Percentiles rank a stretch among this genome's conserved stretches.
These are phyloP conservation scores for Mycosphaerella sp. DNA, from an alignment of 2,329 filamentous ascomycete genomes.

Conservation along the genomic window DNA sequence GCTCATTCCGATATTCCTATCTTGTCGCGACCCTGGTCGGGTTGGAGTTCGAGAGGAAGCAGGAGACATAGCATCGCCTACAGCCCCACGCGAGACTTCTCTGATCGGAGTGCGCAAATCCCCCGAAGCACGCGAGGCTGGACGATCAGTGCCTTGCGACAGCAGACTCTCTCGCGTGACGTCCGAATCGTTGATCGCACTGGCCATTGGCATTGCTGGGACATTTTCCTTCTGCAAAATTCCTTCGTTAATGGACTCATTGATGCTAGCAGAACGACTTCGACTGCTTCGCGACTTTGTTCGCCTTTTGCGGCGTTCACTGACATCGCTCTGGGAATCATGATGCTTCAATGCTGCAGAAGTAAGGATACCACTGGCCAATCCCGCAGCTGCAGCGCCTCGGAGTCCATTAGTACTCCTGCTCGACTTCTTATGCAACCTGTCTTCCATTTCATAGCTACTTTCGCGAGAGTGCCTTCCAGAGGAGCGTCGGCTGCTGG, in stretches of 20 bases:
- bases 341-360: constrained; percentile 58
- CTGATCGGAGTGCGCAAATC: constrained; percentile 51
- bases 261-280: constrained; percentile 46
- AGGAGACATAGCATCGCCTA: constrained; percentile 51
- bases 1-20: constrained; percentile 54
- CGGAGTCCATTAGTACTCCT: constrained; percentile 42
- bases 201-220: constrained; percentile 82
- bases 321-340: constrained; percentile 55
- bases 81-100: constrained; percentile 57
- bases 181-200: constrained; percentile 78
- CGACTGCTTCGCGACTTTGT: constrained; percentile 47
- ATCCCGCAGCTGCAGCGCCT: constrained; percentile 50
- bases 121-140: constrained; percentile 61
- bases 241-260: constrained; percentile 50
- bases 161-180: constrained; percentile 81
- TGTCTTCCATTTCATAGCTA: constrained; percentile 42
- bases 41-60: constrained; percentile 56
- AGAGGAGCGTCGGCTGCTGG: constrained; percentile 27
- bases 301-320: constrained; percentile 42
- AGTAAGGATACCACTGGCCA: constrained; percentile 54
- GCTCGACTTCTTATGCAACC: constrained; percentile 49
- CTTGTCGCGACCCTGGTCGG: constrained; percentile 51
- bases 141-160: constrained; percentile 70
- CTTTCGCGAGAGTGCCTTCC: constrained; percentile 24
- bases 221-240: constrained; percentile 43